These are phyloP conservation scores for Aspergillus fumigatus DNA, from an alignment of 2,329 filamentous ascomycete species.

Conservation along the genomic window DNA sequence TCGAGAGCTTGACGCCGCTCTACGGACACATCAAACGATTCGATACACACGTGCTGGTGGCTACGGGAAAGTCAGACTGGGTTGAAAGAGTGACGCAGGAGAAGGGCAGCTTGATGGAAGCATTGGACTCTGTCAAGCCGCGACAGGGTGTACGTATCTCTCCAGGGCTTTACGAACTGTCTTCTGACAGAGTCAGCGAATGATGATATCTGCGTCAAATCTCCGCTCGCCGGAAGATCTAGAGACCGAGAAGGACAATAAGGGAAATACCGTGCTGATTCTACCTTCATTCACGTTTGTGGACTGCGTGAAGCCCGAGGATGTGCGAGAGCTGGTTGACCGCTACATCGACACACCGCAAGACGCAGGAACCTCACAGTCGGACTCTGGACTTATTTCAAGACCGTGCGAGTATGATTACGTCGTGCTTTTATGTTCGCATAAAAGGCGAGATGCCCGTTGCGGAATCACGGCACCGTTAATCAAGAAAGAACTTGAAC, in stretches of 20 bases:
- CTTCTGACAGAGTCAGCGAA: conserved; percentile 18
- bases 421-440: conserved; percentile 83
- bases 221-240: conserved; percentile 18
- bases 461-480: conserved; percentile 87
- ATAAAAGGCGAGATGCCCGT: conserved; percentile 80
- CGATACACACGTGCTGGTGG: conserved; percentile 33
- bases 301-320: conserved; percentile 65
- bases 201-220: conserved; percentile 37
- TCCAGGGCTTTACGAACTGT: not conserved
- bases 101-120: conserved; percentile 50
- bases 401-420: conserved; percentile 72
- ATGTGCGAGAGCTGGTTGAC: conserved; percentile 62
- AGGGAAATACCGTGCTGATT: conserved; percentile 68
- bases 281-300: conserved; percentile 77
- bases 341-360: conserved; percentile 59
- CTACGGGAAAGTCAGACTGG: conserved; percentile 37
- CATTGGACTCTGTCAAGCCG: conserved; percentile 49
- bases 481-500: conserved; percentile 73
- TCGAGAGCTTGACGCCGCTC: conserved; percentile 26
- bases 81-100: conserved; percentile 31
- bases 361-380: conserved; percentile 50
- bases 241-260: conserved; percentile 3
- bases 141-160: conserved; percentile 57
- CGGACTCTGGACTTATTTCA: conserved; percentile 36
- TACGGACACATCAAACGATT: conserved; percentile 37